Evolutionary conservation across 495 filamentous ascomycete genomes (phyloP).

Genomic region (Podospora tetraspora): DNA sequence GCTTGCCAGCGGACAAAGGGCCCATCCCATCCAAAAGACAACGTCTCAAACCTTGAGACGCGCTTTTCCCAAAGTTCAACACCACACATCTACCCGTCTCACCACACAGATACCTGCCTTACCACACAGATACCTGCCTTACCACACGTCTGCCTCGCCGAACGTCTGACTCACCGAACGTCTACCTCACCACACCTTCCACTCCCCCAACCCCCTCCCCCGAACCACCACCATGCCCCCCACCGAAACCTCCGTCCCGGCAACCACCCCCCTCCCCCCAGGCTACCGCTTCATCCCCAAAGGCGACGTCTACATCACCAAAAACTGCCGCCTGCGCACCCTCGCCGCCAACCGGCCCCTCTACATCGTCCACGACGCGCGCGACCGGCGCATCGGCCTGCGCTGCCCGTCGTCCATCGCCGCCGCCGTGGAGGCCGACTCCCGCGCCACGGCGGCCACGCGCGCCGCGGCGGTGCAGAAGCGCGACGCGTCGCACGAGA

Average conservation of each 20-base stretch:
- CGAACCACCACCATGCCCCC: background rate
- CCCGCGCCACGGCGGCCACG: slow-evolving; percentile 23
- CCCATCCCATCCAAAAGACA: background rate
- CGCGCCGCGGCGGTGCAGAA: slow-evolving; percentile 25
- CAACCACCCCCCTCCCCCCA: slow-evolving; percentile 21
- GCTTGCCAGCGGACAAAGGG: background rate
- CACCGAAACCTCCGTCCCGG: slow-evolving; percentile 8
- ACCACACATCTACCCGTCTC: too few relatives aligned
- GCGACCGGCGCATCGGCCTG: slow-evolving; percentile 28
- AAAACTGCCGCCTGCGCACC: slow-evolving; percentile 33
- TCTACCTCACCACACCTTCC: background rate
- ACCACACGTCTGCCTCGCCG: background rate
- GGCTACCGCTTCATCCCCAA: slow-evolving; percentile 36
- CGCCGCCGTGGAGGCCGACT: slow-evolving; percentile 20
- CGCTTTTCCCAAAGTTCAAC: background rate
- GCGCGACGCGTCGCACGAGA: slow-evolving; percentile 27
- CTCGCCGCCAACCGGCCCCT: slow-evolving; percentile 24
- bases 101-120: too few relatives aligned
- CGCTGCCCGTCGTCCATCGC: slow-evolving; percentile 33
- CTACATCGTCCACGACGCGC: slow-evolving; percentile 30
- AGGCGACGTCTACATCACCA: slow-evolving; percentile 37
- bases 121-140: background rate
- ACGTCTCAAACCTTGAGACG: background rate
- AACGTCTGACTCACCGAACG: background rate
- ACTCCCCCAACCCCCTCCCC: background rate